Conservation (phyloP, 331 rosid genomes). For the Dryas integrifolia region DNA sequence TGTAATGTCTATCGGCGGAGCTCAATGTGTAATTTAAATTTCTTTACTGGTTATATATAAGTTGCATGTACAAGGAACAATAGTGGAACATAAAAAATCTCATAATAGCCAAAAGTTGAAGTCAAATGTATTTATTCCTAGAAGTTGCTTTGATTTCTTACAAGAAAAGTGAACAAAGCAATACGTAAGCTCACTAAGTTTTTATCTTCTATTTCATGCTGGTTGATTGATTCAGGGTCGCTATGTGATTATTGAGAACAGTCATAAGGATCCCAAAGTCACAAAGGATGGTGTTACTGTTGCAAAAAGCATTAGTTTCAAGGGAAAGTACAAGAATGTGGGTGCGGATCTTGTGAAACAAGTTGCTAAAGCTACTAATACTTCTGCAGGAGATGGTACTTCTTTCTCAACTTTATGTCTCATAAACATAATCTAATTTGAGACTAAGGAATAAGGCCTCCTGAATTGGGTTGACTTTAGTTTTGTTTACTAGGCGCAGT, state of each 20-base stretch:
- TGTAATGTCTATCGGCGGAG: background rate
- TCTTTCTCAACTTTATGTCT: background rate
- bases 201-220: background rate
- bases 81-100: background rate
- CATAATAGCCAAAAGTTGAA: background rate
- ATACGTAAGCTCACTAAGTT: background rate
- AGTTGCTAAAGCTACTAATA: constrained; percentile 89
- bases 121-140: background rate
- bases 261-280: constrained; percentile 54
- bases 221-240: constrained; percentile 68
- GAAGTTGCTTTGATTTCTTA: constrained; percentile 1
- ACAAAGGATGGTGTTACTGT: constrained; percentile 96
- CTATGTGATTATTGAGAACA: constrained; percentile 75
- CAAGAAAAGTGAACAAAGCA: background rate
- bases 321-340: constrained; percentile 66
- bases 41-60: background rate
- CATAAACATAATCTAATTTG: background rate
- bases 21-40: background rate
- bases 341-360: constrained; percentile 89
- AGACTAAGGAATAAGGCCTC: background rate
- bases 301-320: constrained; percentile 74
- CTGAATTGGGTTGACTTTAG: background rate
- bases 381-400: constrained; percentile 80
- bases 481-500: background rate
- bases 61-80: background rate